Percentiles rank a stretch among this genome's conserved stretches.
phyloP scores from a whole-genome alignment of 176 grass and related monocot species.

The Hordeum vulgare region MorexV3_pseudomolecules_assembly NC_058521.1:524980676-524981175 shows the following conservation, averaged over 20 bases:
- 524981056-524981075: too few relatives aligned
- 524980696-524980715: not conserved
- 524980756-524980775: not conserved
- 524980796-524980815: constrained; percentile 27
- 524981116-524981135: not conserved
- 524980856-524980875: constrained; percentile 80
- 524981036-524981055: not conserved
- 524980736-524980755: not conserved
- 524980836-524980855: constrained; percentile 82
- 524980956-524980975: not conserved
- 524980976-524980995: not conserved
- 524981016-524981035: not conserved
- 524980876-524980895: constrained; percentile 12
- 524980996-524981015: not conserved
- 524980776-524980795: not conserved
- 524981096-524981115: not conserved
- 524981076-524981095: too few relatives aligned
- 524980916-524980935: not conserved
- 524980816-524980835: constrained; percentile 97
- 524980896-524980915: not conserved
- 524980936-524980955: not conserved
- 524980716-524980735: not conserved
- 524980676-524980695: not conserved
- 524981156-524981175: not conserved
- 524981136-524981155: not conserved